Evolutionary conservation across 208 protist genomes (phyloP).

Genomic region (Polymyxa betae): DNA sequence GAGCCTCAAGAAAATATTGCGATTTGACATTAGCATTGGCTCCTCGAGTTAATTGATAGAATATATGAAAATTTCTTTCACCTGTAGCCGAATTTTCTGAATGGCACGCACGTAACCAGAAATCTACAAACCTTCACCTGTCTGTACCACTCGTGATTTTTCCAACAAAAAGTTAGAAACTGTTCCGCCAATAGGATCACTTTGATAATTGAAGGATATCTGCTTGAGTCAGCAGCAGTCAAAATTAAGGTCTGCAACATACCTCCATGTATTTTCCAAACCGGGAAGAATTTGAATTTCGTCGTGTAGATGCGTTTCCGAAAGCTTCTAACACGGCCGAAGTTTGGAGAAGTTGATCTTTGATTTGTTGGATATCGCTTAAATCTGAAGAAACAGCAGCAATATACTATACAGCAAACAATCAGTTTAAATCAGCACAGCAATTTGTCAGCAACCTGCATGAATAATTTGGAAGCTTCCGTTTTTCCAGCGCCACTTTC

Average conservation of each 20-base stretch:
- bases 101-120: not conserved
- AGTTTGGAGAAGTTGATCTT: constrained; percentile 86
- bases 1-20: not conserved
- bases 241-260: constrained; percentile 58
- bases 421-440: not conserved
- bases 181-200: constrained; percentile 77
- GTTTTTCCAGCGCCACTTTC: constrained; percentile 73
- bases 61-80: constrained; percentile 42
- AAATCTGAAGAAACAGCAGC: constrained; percentile 2
- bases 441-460: constrained; percentile 64
- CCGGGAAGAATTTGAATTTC: constrained; percentile 86
- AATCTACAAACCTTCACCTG: not conserved
- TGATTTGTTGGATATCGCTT: constrained; percentile 73
- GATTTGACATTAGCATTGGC: constrained; percentile 52
- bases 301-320: constrained; percentile 84
- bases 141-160: constrained; percentile 81
- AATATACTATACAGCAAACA: not conserved
- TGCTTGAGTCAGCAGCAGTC: not conserved
- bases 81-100: not conserved
- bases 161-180: constrained; percentile 86
- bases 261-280: constrained; percentile 85
- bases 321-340: constrained; percentile 87
- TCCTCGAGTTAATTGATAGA: constrained; percentile 33
- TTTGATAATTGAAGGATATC: not conserved
- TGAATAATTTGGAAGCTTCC: constrained; percentile 69